Percentiles rank a stretch among this genome's conserved stretches.
Conservation (phyloP, 768 basidiomycete genomes). For the Amanita jacksonii region DNA sequence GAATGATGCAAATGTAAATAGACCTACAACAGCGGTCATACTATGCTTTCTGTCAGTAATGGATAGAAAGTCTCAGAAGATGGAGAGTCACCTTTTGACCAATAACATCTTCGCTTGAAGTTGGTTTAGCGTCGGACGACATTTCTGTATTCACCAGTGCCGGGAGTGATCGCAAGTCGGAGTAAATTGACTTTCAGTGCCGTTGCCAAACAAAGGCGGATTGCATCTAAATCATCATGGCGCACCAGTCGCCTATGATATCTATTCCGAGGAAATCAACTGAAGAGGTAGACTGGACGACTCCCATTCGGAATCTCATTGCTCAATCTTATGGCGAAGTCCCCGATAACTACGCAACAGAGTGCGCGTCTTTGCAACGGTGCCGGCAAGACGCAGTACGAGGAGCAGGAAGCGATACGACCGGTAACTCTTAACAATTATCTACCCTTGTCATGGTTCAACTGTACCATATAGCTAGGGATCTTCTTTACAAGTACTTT, state of each 20-base stretch:
- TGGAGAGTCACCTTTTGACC: slow-evolving; percentile 69
- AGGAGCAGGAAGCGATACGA: slow-evolving; percentile 92
- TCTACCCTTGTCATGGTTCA: neutral
- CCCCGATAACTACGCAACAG: slow-evolving; percentile 80
- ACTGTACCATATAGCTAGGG: slow-evolving; percentile 46
- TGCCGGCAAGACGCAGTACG: slow-evolving; percentile 94
- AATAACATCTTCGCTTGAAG: slow-evolving; percentile 85
- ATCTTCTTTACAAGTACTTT: slow-evolving; percentile 98
- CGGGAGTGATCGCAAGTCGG: slow-evolving; percentile 24
- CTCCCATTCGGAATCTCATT: slow-evolving; percentile 77
- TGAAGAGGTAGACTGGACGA: slow-evolving; percentile 94
- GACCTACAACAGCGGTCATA: slow-evolving; percentile 78
- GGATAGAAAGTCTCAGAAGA: neutral
- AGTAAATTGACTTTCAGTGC: slow-evolving; percentile 2
- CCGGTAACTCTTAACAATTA: slow-evolving; percentile 44
- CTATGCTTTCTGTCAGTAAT: slow-evolving; percentile 28
- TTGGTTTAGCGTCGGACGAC: slow-evolving; percentile 51
- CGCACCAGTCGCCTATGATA: slow-evolving; percentile 80
- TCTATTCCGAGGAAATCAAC: slow-evolving; percentile 92
- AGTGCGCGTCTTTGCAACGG: slow-evolving; percentile 77
- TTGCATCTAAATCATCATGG: no score
- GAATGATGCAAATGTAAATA: slow-evolving; percentile 3
- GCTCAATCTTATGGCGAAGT: slow-evolving; percentile 89
- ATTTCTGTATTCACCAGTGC: slow-evolving; percentile 17
- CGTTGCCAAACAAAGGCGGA: slow-evolving; percentile 11